These are phyloP conservation scores for Coccomyxa subellipsoidea DNA, from an alignment of 163 green algal species.

Conservation along the genomic window DNA sequence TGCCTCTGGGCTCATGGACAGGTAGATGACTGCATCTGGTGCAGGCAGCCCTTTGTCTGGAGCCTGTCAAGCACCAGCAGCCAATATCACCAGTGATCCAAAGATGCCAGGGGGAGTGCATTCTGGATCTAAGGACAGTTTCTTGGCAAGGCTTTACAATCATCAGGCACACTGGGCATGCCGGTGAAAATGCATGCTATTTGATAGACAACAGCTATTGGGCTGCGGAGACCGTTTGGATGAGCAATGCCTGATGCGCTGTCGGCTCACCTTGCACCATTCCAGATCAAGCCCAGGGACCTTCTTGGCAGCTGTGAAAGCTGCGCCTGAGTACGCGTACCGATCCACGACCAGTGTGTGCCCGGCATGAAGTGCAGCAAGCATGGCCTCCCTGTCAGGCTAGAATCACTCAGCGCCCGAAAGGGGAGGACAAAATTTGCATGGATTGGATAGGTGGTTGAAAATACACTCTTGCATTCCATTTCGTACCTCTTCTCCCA, in stretches of 20 bases:
- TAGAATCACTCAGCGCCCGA: no score
- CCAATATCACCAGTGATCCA: background rate
- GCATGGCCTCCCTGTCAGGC: conserved; percentile 46
- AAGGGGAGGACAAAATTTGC: no score
- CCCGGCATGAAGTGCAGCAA: conserved; percentile 65
- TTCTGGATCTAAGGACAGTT: background rate
- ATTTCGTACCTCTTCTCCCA: conserved; percentile 71
- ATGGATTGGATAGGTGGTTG: no score
- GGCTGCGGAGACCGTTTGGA: background rate
- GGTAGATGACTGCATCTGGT: conserved; percentile 86
- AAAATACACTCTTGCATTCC: background rate
- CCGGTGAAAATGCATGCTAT: background rate
- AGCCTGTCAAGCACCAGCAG: conserved; percentile 8
- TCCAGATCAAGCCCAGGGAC: conserved; percentile 50
- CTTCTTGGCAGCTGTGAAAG: conserved; percentile 91
- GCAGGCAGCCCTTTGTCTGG: conserved; percentile 80
- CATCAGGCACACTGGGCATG: background rate
- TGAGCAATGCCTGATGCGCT: background rate
- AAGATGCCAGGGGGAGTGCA: no score
- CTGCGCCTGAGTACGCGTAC: conserved; percentile 90
- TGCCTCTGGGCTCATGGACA: conserved; percentile 62
- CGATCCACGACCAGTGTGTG: conserved; percentile 90
- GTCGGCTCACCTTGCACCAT: conserved; percentile 55
- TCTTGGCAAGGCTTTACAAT: background rate
- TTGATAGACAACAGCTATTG: background rate